Evolutionary conservation across 352 stramenopile genomes (phyloP).

Genomic region (Pythium aphanidermatum): DNA sequence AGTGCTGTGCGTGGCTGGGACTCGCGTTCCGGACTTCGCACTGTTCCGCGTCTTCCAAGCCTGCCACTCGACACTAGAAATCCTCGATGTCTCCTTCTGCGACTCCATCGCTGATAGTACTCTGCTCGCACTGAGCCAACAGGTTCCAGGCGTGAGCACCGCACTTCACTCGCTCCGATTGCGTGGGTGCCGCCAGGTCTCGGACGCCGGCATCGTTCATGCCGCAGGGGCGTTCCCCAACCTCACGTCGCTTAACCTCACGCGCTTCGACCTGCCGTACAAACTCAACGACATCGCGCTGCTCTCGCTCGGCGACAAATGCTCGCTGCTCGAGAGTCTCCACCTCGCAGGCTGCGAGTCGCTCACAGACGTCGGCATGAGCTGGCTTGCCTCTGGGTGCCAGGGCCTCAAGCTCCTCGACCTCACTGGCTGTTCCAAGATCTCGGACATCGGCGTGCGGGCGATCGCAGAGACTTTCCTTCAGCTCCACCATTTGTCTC

Average conservation of each 20-base stretch:
- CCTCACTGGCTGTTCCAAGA: conserved; percentile 73
- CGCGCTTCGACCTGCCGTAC: conserved; percentile 85
- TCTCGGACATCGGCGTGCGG: conserved; percentile 85
- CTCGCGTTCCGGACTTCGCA: conserved; percentile 65
- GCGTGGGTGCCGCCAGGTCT: conserved; percentile 81
- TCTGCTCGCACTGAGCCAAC: conserved; percentile 60
- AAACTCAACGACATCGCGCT: conserved; percentile 90
- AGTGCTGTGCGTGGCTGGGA: conserved; percentile 25
- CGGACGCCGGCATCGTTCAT: conserved; percentile 82
- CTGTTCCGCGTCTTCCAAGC: conserved; percentile 77
- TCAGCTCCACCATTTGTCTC: conserved; percentile 40
- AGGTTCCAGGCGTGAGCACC: conserved; percentile 21
- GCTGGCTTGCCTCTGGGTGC: conserved; percentile 84
- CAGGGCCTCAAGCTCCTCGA: conserved; percentile 79
- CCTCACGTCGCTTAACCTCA: conserved; percentile 74
- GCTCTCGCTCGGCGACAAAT: conserved; percentile 71
- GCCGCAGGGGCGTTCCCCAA: conserved; percentile 50
- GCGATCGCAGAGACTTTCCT: conserved; percentile 75
- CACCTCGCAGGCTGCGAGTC: conserved; percentile 83
- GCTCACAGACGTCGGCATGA: conserved; percentile 90
- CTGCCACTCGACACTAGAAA: conserved; percentile 49
- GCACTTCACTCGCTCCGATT: conserved; percentile 62
- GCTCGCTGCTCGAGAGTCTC: conserved; percentile 37
- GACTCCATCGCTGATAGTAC: conserved; percentile 70
- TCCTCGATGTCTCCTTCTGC: conserved; percentile 80